Base-by-base conservation (phyloP, 768 basidiomycete genomes). In the Pholiota microspora region DNA sequence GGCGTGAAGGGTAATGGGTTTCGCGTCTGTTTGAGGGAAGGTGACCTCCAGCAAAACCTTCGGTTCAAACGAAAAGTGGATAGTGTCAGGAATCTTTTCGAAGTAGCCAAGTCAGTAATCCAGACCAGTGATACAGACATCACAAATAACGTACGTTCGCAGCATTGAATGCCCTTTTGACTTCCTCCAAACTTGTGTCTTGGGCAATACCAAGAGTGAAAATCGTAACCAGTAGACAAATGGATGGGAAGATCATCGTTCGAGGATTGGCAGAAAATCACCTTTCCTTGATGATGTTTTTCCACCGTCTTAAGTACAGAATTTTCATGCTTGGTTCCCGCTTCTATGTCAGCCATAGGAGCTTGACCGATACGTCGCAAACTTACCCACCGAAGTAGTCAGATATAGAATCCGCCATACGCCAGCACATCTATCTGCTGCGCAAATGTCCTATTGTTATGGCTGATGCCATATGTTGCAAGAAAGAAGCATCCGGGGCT, bases 1-100 rank as follows among this genome's bases (percentile, higher is more conserved):
- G 12, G 72, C 71, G 48, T 70, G 67, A 7, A 75, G 62, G 0
- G 67, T 69, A 45, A 73, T 69, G 13, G 70, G 60, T 2, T 54
- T 44, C 6, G 62, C 64, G 15, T 46, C 50, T 2, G 64, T 47
- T 49, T 74, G 65, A 2, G 72, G 71, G 45, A 74, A 69, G 8
- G 67, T 67, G 7, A 73, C 72, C 50, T 72, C 69, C 12, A 75
- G 67, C 24, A 73, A 62, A 6, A 64, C 64, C 13, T 46, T 66
- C 0, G 74, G 75, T 36, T 74, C 54, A 61, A 75, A 76, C 7
- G 53, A 58, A 28, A 75, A 59, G 15, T 50, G 49, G 46, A 73
- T 49, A 56, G 69, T 64, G 23, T 51, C 45, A 12, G 73, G 70
- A 44, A 76, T 67, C 75, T 76, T 18, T n/a, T 27, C 10, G 27